Evolutionary conservation across 2,329 filamentous ascomycete species (phyloP).

Genomic region (Alternaria sp.): DNA sequence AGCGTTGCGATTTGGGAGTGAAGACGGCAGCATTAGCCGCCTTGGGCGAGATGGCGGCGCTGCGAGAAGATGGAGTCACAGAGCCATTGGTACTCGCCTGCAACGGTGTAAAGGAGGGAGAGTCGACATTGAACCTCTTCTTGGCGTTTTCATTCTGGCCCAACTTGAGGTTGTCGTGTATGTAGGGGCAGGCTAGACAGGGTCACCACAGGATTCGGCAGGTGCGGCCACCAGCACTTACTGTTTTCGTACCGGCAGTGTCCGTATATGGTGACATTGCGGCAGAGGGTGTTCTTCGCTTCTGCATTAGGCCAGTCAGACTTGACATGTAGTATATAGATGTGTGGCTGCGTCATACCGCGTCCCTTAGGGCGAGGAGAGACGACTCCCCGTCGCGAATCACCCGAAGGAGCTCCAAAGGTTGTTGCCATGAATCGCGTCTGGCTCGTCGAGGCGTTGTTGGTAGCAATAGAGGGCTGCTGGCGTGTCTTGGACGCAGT

Average conservation of each 20-base stretch:
- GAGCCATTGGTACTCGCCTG: slow-evolving; percentile 58
- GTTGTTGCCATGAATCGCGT: slow-evolving; percentile 50
- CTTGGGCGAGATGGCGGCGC: slow-evolving; percentile 84
- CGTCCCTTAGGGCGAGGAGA: slow-evolving; percentile 57
- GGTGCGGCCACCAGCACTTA: slow-evolving; percentile 32
- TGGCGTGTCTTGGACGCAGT: slow-evolving; percentile 30
- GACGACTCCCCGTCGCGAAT: slow-evolving; percentile 53
- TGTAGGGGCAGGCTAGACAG: slow-evolving; percentile 73
- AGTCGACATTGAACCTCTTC: slow-evolving; percentile 92
- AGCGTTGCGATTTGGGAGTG: slow-evolving; percentile 69
- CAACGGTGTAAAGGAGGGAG: slow-evolving; percentile 88
- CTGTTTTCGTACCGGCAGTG: slow-evolving; percentile 92
- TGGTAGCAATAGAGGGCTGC: slow-evolving; percentile 27
- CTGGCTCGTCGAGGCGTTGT: slow-evolving; percentile 28
- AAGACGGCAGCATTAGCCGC: slow-evolving; percentile 89
- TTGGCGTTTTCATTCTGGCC: slow-evolving; percentile 65
- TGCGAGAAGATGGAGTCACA: slow-evolving; percentile 64
- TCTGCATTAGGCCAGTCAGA: slow-evolving; percentile 56
- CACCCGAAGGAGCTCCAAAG: slow-evolving; percentile 50
- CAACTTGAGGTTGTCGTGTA: slow-evolving; percentile 78
- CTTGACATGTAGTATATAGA: slow-evolving; percentile 3
- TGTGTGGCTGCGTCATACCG: slow-evolving; percentile 42
- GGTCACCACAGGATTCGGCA: slow-evolving; percentile 30
- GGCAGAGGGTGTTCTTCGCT: slow-evolving; percentile 85
- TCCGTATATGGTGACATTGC: slow-evolving; percentile 92